Conservation (phyloP, 768 basidiomycete species). For the Suillus bovinus region DNA sequence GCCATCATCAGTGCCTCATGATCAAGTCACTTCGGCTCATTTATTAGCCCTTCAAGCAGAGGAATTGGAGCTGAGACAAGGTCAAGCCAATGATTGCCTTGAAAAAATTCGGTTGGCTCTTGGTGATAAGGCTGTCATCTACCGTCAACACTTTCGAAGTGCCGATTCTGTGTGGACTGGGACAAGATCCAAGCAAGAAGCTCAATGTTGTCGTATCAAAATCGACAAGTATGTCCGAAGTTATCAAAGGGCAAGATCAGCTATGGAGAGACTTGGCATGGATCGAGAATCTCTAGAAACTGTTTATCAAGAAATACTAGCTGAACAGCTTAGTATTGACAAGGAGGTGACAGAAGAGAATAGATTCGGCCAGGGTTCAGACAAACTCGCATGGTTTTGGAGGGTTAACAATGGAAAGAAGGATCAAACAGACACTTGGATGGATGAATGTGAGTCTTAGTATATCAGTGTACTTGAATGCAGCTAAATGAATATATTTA, state of each 20-base stretch:
- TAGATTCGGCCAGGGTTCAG: conserved; percentile 11
- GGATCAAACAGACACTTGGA: neutral
- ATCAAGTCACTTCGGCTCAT: too few species aligned
- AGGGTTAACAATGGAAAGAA: neutral
- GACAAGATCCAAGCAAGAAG: conserved; percentile 9
- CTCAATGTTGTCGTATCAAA: neutral
- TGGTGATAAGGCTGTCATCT: too few species aligned
- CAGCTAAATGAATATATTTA: too few species aligned
- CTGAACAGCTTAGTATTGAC: conserved; percentile 4
- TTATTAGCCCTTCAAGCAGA: too few species aligned
- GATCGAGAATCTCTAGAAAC: neutral
- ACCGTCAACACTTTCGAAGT: conserved; percentile 8
- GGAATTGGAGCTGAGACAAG: too few species aligned
- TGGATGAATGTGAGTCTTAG: conserved; percentile 6
- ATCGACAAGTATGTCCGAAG: neutral
- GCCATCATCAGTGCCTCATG: neutral
- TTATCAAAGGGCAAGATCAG: conserved; percentile 5
- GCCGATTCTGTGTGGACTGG: conserved; percentile 1
- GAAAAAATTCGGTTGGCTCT: too few species aligned
- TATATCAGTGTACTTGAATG: too few species aligned
- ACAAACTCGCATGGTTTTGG: conserved; percentile 11
- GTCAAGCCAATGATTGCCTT: too few species aligned
- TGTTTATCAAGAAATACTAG: conserved; percentile 6
- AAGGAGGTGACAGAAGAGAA: conserved; percentile 16
- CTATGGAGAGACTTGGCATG: neutral